Evolutionary conservation across 805 yeast species (phyloP), one percentile per base, ranked within the genome.

Genomic region (Spathaspora passalidarum): DNA sequence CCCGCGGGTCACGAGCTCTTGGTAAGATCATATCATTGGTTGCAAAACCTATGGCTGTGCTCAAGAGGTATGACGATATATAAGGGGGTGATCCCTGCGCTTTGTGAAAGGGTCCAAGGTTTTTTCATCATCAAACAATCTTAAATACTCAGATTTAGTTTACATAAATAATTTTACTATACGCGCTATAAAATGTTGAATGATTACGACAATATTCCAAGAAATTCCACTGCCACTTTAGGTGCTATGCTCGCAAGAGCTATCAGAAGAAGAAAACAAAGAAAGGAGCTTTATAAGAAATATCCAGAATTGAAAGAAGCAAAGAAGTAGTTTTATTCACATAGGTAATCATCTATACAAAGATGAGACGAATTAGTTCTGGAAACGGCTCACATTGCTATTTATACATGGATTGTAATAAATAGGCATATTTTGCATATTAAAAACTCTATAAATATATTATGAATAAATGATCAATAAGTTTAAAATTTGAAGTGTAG

Each of bases 171-270:
- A 6, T n/a, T n/a, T n/a, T 7, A 29, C 3, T 8, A n/a, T 13
- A 29, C 34, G 5, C 16, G 16, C 16, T 29, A 29, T 22, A 7
- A 22, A 22, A 39, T 39, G 42, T 25, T 39, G 18, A 20, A 39
- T 13, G 42, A 39, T 13, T 23, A 10, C 14, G 16, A 29, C 13
- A 23, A 39, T 16, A n/a, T 39, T 11, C 42, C 42, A 39, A 39
- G 42, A 39, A 39, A 39, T 29, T 39, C 42, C 11, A 39, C 42
- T n/a, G 42, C 34, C 19, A 19, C 11, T 39, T 20, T 39, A 17
- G 42, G 42, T 23, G 42, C 42, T 16, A n/a, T 7, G 32, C 16
- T 39, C 5, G 42, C 42, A 14, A 23, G 16, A 29, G 21, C 18
- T 5, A 16, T 39, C 9, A 39, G 42, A 25, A 18, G 16, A 17